phyloP scores from a whole-genome alignment of 352 stramenopile species.

The Stramenopiles sp. region DNA sequence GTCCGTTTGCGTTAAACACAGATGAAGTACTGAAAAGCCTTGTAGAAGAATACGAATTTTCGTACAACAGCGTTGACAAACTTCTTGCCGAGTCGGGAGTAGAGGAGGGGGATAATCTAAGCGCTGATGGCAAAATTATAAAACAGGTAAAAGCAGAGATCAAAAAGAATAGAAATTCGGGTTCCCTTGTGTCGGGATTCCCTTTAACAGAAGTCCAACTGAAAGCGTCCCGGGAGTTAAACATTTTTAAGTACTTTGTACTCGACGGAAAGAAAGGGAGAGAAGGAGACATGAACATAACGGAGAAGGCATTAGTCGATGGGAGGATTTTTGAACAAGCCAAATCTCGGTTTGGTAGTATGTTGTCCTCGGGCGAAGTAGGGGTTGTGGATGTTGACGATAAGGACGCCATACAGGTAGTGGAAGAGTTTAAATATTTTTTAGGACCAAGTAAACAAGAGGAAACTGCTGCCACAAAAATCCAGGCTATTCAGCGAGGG shows the following conservation, averaged over 20 bases:
- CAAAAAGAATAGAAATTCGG: not conserved
- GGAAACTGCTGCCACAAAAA: too few species aligned
- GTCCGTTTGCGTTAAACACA: too few species aligned
- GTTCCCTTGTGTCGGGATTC: not conserved
- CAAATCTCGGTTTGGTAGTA: not conserved
- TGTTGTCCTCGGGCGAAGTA: not conserved
- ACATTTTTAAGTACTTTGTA: too few species aligned
- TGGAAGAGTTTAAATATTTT: not conserved
- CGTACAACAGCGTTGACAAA: not conserved
- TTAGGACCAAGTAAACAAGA: too few species aligned
- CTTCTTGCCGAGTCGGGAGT: not conserved
- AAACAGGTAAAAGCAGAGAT: not conserved
- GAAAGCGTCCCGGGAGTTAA: not conserved
- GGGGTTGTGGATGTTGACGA: not conserved
- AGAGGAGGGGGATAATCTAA: not conserved
- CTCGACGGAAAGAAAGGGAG: too few species aligned
- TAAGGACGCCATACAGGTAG: not conserved
- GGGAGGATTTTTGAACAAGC: too few species aligned
- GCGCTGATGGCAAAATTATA: not conserved
- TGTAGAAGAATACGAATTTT: not conserved
- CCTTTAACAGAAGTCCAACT: not conserved
- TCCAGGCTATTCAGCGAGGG: not conserved
- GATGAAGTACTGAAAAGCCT: not conserved
- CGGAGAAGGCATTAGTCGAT: too few species aligned
- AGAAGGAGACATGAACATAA: too few species aligned